Percentiles rank a stretch among this genome's conserved stretches.
Conservation (phyloP, 1,284 basidiomycete genomes). For the Tranzscheliella williamsii region DNA sequence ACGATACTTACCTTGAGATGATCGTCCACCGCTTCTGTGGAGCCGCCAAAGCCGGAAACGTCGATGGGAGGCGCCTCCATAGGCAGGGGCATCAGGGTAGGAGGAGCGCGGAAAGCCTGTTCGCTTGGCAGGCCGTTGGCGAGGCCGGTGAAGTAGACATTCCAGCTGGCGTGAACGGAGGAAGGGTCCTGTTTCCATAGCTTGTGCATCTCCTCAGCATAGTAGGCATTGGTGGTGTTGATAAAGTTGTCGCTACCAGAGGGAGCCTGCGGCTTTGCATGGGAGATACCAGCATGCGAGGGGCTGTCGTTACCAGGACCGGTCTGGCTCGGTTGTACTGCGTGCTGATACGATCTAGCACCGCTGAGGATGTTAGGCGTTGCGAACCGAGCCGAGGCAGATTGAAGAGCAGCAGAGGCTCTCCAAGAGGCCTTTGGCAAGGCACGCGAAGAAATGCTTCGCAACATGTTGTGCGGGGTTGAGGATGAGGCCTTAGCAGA, state of each 20-base stretch:
- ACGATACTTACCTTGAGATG: slow-evolving; percentile 78
- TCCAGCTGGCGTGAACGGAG: slow-evolving; percentile 93
- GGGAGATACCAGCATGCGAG: no score
- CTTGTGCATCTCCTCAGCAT: slow-evolving; percentile 77
- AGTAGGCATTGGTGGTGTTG: slow-evolving; percentile 83
- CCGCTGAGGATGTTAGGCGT: slow-evolving; percentile 8
- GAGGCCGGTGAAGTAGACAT: slow-evolving; percentile 89
- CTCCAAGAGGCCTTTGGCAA: slow-evolving; percentile 30
- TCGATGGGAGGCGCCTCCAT: slow-evolving; percentile 80
- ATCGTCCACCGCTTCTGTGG: slow-evolving; percentile 77
- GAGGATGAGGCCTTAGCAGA: slow-evolving; percentile 1
- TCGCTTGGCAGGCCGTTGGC: slow-evolving; percentile 83
- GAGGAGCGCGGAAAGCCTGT: slow-evolving; percentile 84
- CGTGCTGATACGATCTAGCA: slow-evolving; percentile 35
- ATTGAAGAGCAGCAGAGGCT: slow-evolving; percentile 25
- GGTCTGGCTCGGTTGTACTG: slow-evolving; percentile 27
- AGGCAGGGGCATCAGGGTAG: slow-evolving; percentile 69
- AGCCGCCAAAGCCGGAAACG: slow-evolving; percentile 66
- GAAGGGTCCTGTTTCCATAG: slow-evolving; percentile 69
- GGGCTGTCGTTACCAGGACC: no score
- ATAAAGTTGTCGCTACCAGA: slow-evolving; percentile 51
- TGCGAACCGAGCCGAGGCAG: slow-evolving; percentile 34
- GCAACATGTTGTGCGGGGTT: slow-evolving; percentile 25
- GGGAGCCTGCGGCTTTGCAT: slow-evolving; percentile 43
- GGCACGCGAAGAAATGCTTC: slow-evolving; percentile 37